Conservation (phyloP, 306 rosid genomes). For the Morella rubra region DNA sequence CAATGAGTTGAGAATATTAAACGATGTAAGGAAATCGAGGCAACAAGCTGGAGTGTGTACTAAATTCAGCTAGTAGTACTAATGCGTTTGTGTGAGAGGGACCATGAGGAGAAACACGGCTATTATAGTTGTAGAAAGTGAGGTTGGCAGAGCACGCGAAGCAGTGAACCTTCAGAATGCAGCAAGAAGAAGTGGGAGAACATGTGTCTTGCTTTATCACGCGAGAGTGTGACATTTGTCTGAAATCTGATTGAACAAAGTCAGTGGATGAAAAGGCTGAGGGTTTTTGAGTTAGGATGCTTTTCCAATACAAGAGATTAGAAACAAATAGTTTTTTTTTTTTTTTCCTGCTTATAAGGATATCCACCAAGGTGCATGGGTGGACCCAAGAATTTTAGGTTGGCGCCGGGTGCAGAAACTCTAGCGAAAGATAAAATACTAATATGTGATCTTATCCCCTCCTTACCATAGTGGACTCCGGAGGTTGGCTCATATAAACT, state of each 20-base stretch:
- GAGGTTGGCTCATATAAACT: background rate
- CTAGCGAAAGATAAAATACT: no score
- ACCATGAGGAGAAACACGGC: slow-evolving; percentile 11
- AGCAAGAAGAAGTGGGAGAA: slow-evolving; percentile 35
- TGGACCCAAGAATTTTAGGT: slow-evolving; percentile 5
- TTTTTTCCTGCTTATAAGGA: no score
- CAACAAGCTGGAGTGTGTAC: background rate
- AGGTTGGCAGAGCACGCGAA: slow-evolving; percentile 23
- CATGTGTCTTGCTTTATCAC: slow-evolving; percentile 10
- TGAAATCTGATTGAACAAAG: background rate
- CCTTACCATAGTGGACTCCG: slow-evolving; percentile 23
- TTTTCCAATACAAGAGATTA: background rate
- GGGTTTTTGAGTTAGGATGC: slow-evolving; percentile 20
- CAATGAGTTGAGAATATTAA: background rate
- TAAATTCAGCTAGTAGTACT: background rate
- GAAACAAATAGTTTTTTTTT: background rate
- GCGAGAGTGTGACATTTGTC: background rate
- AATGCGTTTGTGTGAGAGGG: background rate
- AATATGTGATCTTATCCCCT: background rate
- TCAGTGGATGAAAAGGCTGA: slow-evolving; percentile 9
- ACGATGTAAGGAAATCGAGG: background rate
- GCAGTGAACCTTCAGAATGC: slow-evolving; percentile 8
- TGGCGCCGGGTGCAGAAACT: background rate
- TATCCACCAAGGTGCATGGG: background rate
- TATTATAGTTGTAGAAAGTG: slow-evolving; percentile 29